Base-by-base conservation (phyloP, 116 monocot genomes). In the Cymodocea nodosa region DNA sequence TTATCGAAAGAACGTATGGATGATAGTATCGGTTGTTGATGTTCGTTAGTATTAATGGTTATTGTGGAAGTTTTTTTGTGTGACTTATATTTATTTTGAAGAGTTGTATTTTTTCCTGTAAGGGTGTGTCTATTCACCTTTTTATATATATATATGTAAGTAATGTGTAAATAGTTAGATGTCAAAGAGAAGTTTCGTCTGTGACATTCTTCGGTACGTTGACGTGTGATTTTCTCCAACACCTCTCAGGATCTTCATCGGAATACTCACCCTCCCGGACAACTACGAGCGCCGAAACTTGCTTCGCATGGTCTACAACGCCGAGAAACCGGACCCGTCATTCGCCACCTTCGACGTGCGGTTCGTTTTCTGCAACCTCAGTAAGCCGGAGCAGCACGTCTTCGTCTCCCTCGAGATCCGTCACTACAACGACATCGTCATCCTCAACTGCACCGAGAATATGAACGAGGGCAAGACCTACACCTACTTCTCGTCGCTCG, bases 401-500 rank as follows among this genome's bases (percentile, higher is more conserved):
- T 64, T 85, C 2, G 70, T 89, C 34, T 81, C 81, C n/a, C 64
- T 87, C n/a, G 87, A 87, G 71, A 78, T 78, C 35, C 40, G 76
- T 17, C 53, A 30, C 35, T 85, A 37, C 73, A 65, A 75, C 51
- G 85, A 89, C 59, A 78, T 89, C 52, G 69, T 83, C 62, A 73
- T 89, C 35, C 80, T 89, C 36, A 70, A 82, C 51, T 89, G 89
- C 74, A 60, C 63, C 10, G 85, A 89, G 76, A 85, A 85, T 78
- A 84, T 84, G 85, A 67, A 85, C 76, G 6, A 13, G 19, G 87
- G 87, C 40, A 92, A 92, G 74, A 87, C 90, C 22, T 84, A 90
- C 77, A 70, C 74, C 8, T 90, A 75, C 75, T 78, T 87, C 84
- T 87, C 91, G 17, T 63, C 71, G 37, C 71, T 92, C 9, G 77